Evolutionary conservation across 768 basidiomycete genomes (phyloP), one percentile per base, ranked within the genome.

Genomic region (Omphalotus guepiniiformis): DNA sequence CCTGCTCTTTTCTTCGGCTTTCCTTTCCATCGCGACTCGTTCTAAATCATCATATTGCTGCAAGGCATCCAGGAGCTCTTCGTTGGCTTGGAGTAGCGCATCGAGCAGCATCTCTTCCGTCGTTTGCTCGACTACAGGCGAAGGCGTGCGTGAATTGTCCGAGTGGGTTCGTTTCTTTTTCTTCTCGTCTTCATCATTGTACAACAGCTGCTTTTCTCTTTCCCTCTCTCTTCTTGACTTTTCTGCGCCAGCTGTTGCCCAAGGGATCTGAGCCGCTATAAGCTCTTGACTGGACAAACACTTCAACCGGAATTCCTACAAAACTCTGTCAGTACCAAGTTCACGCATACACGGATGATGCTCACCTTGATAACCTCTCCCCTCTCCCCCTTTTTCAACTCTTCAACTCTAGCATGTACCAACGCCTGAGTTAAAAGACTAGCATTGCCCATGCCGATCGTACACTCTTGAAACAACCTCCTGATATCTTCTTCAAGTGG

Each of bases 171-270:
- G 41, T 53, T 21, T 46, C 46, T 16, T 49, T 39, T 51, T 28
- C 27, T 12, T n/a, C 11, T 23, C 34, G 26, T 22, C 28, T 9
- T 22, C 9, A 26, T 46, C 44, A 23, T n/a, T 37, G 15, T 47
- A 47, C 23, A 47, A 38, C 11, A 47, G 38, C 18, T 21, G 21
- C 16, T 29, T 39, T 39, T 51, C 55, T 16, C 58, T 57, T 30
- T 66, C 60, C 40, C 59, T 62, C 9, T 59, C 52, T 53, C 58
- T 55, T 27, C 87, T 74, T 6, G 86, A 85, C 38, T 79, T 79
- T 55, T 87, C 85, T 1, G 92, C 92, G 12, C 83, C 79, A 1
- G 90, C 83, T 18, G 82, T 78, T 3, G 93, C 93, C 93, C 93
- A 95, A 6, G 87, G 82, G 56, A 96, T 93, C 64, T 94, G 93